Conservation (phyloP, 495 filamentous ascomycete genomes). For the Xylaria castorea region DNA sequence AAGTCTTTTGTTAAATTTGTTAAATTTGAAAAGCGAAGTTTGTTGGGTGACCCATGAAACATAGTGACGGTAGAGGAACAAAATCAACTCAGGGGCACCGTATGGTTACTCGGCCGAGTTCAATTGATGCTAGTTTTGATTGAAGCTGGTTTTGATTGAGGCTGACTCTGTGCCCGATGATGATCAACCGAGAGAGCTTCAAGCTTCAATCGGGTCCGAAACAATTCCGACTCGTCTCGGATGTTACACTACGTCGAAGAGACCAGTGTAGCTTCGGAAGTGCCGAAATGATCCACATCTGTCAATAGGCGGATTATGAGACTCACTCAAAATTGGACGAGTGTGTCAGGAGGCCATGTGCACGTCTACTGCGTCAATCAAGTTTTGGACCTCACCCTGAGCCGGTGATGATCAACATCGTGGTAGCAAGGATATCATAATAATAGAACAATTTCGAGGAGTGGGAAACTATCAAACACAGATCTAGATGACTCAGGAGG, state of each 20-base stretch:
- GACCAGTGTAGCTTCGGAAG: neutral
- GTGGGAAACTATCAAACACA: neutral
- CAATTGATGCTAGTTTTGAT: neutral
- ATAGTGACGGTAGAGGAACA: neutral
- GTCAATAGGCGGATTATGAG: neutral
- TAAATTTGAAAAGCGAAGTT: neutral
- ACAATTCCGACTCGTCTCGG: neutral
- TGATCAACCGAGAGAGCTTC: too few relatives aligned
- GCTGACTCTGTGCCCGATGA: too few relatives aligned
- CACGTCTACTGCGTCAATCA: neutral
- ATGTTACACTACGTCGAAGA: neutral
- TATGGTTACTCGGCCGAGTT: neutral
- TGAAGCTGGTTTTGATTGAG: neutral
- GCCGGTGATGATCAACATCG: neutral
- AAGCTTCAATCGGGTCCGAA: neutral
- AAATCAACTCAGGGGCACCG: neutral
- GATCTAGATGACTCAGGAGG: slow-evolving; percentile 13
- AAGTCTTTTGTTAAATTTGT: neutral
- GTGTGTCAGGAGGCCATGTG: slow-evolving; percentile 11
- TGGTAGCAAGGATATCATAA: neutral
- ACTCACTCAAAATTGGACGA: neutral
- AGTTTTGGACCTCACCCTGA: neutral
- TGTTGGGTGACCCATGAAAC: neutral
- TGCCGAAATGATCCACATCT: neutral
- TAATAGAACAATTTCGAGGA: neutral